phyloP scores from a whole-genome alignment of 164 flowering plant species.

The Aristolochia californica region DNA sequence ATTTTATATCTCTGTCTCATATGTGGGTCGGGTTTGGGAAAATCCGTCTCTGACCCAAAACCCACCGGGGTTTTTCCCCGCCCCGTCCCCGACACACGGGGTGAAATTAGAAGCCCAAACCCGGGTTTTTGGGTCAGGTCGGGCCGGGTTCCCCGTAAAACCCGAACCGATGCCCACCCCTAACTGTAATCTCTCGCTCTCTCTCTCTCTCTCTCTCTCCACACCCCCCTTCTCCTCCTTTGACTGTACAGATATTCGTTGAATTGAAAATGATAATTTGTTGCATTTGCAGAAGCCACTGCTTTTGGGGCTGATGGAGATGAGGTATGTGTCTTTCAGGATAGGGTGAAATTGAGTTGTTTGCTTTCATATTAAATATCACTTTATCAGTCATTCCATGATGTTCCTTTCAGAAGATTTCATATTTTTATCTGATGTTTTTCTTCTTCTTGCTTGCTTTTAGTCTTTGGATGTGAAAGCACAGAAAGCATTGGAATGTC shows the following conservation, averaged over 20 bases:
- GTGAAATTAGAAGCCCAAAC: too few species aligned
- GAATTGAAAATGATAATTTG: neutral
- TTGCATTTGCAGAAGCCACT: constrained; percentile 51
- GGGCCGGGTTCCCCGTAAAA: too few species aligned
- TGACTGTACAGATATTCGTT: neutral
- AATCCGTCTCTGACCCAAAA: neutral
- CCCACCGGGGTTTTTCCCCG: neutral
- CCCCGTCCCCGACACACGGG: too few species aligned
- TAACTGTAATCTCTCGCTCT: neutral
- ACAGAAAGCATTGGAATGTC: constrained; percentile 82
- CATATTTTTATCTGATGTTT: neutral
- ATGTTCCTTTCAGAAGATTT: too few species aligned
- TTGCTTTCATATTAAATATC: neutral
- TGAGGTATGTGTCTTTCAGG: constrained; percentile 34
- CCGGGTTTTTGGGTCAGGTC: neutral
- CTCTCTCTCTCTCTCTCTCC: neutral
- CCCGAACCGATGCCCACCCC: neutral
- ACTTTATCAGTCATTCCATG: neutral
- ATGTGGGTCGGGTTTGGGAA: neutral
- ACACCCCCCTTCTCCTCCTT: neutral
- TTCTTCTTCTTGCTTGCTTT: neutral
- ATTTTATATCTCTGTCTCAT: too few species aligned
- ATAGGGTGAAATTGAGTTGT: neutral
- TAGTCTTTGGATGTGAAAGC: constrained; percentile 77
- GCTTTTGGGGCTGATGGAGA: constrained; percentile 51